Base-by-base conservation (phyloP, 2,329 filamentous ascomycete genomes). In the Falciphora oryzae region DNA sequence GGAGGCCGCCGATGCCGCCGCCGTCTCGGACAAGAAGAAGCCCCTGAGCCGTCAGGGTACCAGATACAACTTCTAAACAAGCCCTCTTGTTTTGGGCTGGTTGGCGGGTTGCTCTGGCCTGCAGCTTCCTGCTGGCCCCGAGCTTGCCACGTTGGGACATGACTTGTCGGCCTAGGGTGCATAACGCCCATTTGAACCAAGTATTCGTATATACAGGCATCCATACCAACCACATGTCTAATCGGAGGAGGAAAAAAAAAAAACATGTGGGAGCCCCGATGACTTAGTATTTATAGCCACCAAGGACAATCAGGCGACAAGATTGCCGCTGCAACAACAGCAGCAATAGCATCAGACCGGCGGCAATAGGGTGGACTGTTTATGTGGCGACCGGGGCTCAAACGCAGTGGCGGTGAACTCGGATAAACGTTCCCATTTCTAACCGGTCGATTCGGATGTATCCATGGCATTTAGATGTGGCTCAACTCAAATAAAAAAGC, bases 1-100 rank as follows among this genome's bases (percentile, higher is more conserved):
- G 71, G 79, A 73, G 28, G 69, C 70, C 1, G 67, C 65, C 1
- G 65, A 64, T 29, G 60, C 57, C 18, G 68, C 68, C 25, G 65
- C 67, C 3, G 68, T 69, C 22, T 57, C 69, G 8, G 69, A 70
- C 4, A 67, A 67, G n/a, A 70, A 70, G 64, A 70, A 69, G 66
- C 35, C 63, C 16, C 62, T 64, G 62, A 69, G 66, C 1, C 69
- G 69, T 0, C 68, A 70, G 32, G 66, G 67, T n/a, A 65, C 65
- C 1, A 67, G 68, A 27, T 62, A 65, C 60, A 61, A 65, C 38
- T 68, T 62, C 31, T 68, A 50, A n/a, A 16, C 57, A n/a, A 25
- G 8, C 18, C 18, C 18, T n/a, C 7, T n/a, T n/a, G n/a, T n/a
- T n/a, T 25, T 53, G 16, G 38, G 38, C 38, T 53, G 6, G 44